These are phyloP conservation scores for Coelastrella sp. DNA, from an alignment of 139 green algal genomes.

Conservation along the genomic window DNA sequence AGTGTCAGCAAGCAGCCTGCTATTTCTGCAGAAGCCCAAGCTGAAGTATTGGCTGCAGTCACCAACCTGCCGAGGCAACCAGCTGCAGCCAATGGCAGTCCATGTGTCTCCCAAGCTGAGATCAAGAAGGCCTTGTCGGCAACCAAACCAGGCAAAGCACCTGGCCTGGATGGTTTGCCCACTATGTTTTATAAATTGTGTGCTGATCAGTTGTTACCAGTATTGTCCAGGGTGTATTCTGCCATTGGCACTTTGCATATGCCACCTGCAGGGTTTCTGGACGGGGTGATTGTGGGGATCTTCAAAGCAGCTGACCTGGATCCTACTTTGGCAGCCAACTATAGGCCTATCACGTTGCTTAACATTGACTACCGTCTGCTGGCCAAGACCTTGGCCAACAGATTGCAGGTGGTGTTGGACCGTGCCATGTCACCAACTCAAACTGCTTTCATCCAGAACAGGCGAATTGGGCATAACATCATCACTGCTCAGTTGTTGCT, in stretches of 20 bases:
- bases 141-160: background rate
- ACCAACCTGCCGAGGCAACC: background rate
- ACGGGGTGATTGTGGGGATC: slow-evolving; percentile 48
- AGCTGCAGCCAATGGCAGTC: slow-evolving; percentile 6
- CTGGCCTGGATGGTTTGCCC: too few relatives aligned
- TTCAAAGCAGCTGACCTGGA: slow-evolving; percentile 46
- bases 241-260: background rate
- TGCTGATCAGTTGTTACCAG: too few relatives aligned
- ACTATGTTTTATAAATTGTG: too few relatives aligned
- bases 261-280: slow-evolving; percentile 35
- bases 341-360: slow-evolving; percentile 58
- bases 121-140: background rate
- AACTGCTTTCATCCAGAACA: slow-evolving; percentile 48
- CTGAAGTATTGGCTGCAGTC: background rate
- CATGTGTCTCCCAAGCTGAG: too few relatives aligned
- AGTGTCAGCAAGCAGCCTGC: background rate
- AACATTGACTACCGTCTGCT: slow-evolving; percentile 58
- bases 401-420: too few relatives aligned
- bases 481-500: slow-evolving; percentile 46
- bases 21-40: background rate
- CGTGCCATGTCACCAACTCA: slow-evolving; percentile 45
- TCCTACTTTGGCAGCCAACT: too few relatives aligned
- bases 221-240: background rate
- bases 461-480: slow-evolving; percentile 53
- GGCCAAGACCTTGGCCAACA: too few relatives aligned